Conservation (phyloP, 2,329 filamentous ascomycete species). For the Aspergillus phoenicis region DNA sequence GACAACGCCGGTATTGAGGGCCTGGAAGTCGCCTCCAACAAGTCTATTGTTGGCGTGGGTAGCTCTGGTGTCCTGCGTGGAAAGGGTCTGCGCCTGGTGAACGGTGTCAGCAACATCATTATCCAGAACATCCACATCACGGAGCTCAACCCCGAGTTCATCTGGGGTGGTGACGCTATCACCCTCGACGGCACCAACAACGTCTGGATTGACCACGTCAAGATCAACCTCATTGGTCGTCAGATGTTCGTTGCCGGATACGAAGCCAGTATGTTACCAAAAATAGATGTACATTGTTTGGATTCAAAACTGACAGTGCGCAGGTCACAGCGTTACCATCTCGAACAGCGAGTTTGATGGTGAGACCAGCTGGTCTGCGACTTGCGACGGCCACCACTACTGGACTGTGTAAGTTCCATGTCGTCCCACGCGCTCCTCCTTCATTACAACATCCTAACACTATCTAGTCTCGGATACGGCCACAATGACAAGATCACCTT, state of each 20-base stretch:
- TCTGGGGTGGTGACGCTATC: slow-evolving; percentile 63
- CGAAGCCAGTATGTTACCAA: slow-evolving; percentile 42
- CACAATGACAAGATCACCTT: slow-evolving; percentile 59
- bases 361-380: slow-evolving; percentile 55
- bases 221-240: slow-evolving; percentile 37
- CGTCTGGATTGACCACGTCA: slow-evolving; percentile 55
- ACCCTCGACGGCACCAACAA: slow-evolving; percentile 48
- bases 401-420: slow-evolving; percentile 49
- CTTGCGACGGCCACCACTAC: slow-evolving; percentile 61
- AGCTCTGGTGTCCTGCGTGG: slow-evolving; percentile 57
- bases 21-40: slow-evolving; percentile 58
- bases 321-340: slow-evolving; percentile 33
- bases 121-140: slow-evolving; percentile 61
- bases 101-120: slow-evolving; percentile 57
- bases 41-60: slow-evolving; percentile 58
- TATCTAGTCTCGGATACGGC: slow-evolving; percentile 54
- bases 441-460: background rate
- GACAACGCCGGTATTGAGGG: slow-evolving; percentile 56
- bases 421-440: background rate
- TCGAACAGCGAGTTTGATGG: slow-evolving; percentile 64
- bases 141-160: slow-evolving; percentile 55
- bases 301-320: slow-evolving; percentile 31
- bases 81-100: slow-evolving; percentile 55
- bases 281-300: slow-evolving; percentile 49
- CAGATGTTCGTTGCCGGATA: slow-evolving; percentile 33